Evolutionary conservation across 371 early-diverging fungal species (phyloP), one percentile per base, ranked within the genome.

Genomic region (Mortierella sp.): DNA sequence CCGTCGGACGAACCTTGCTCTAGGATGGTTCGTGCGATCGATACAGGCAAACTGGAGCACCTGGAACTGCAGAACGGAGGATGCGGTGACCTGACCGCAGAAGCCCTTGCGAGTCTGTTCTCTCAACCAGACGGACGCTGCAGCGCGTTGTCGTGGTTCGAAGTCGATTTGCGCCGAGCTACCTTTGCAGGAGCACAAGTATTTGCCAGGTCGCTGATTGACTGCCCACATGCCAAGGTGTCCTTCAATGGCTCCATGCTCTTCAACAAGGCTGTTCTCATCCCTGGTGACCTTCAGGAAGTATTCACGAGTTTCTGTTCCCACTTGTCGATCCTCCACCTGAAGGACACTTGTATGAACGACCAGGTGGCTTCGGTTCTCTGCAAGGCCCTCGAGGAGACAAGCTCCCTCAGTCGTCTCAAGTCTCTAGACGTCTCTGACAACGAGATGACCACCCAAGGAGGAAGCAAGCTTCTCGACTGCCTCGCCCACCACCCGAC

Each of bases 1-100:
- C 72, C 71, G 1, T 72, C 75, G 7, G 85, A 85, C 60, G 79
- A 85, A 21, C 5, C 56, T 18, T 79, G 63, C 24, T 75, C 85
- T 2, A 70, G 56, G 27, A 68, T 76, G 29, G n/a, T 81, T 29
- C 71, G 48, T 27, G 70, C 43, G 14, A 49, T 85, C 5, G 78
- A 78, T 54, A 18, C 70, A 14, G 58, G 54, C 10, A 65, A 71
- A 10, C 27, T 85, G 54, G 79, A 79, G 44, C 77, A 46, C 5
- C 60, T 85, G 12, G 82, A 76, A 70, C 74, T 85, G 1, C 49
- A 76, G 68, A 76, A 76, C 38, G 76, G 77, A 29, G 58, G 65
- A 14, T 81, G 82, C 35, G 85, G 85, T 7, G 85, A 85, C 56
- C 72, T 76, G 29, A 81, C 81, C 3, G 85, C 85, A 1, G 54